These are phyloP conservation scores for Aphanomyces euteiches DNA, from an alignment of 352 stramenopile species.

Conservation along the genomic window DNA sequence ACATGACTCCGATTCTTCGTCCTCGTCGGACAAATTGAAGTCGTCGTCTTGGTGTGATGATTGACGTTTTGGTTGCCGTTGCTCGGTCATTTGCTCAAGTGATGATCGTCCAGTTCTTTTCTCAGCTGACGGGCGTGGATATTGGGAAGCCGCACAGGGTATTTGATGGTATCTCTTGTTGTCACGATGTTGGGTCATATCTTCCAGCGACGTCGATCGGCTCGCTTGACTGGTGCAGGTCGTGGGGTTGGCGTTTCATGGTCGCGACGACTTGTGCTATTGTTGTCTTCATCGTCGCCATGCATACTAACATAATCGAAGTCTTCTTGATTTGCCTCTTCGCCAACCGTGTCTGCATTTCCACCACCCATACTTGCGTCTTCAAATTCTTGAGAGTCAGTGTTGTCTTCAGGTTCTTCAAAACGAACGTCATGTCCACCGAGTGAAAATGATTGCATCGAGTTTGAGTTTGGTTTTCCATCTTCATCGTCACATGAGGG, in stretches of 20 bases:
- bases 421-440: background rate
- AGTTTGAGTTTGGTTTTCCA: background rate
- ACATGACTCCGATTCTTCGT: conserved; percentile 50
- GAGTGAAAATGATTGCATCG: background rate
- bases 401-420: no score
- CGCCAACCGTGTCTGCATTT: background rate
- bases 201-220: background rate
- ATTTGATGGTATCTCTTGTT: no score
- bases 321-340: background rate
- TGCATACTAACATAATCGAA: background rate
- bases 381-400: no score
- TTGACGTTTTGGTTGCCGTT: background rate
- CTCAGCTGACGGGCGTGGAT: no score
- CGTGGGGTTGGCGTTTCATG: background rate
- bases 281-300: background rate
- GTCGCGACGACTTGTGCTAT: background rate
- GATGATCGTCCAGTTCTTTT: background rate
- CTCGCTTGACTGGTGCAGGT: background rate
- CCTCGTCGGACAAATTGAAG: no score
- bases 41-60: conserved; percentile 46
- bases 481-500: background rate
- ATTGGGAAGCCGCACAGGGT: no score
- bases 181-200: background rate
- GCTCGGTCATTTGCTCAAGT: background rate
- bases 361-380: background rate